Evolutionary conservation across 257 asterid species (phyloP).

Genomic region (Jasminum sambac): DNA sequence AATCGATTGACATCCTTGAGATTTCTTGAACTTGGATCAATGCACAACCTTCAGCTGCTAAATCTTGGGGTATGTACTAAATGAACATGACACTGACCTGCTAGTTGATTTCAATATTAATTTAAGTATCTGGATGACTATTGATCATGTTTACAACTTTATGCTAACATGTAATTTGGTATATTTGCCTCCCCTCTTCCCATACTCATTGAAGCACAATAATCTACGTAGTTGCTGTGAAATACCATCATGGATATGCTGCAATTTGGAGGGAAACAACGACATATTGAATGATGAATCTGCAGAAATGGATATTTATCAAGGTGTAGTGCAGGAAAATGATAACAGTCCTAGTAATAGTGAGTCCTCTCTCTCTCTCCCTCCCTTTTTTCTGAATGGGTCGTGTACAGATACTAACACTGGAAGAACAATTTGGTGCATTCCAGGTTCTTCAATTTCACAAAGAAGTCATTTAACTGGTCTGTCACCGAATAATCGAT

Average conservation of each 20-base stretch:
- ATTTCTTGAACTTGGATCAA: slow-evolving; percentile 63
- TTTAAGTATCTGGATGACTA: not conserved
- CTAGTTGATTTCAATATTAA: not conserved
- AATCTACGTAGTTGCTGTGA: slow-evolving; percentile 51
- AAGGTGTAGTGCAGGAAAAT: slow-evolving; percentile 49
- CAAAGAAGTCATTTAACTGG: slow-evolving; percentile 45
- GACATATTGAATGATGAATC: slow-evolving; percentile 61
- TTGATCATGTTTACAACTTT: not conserved
- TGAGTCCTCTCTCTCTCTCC: slow-evolving; percentile 20
- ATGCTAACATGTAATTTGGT: slow-evolving; percentile 14
- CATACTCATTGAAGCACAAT: slow-evolving; percentile 54
- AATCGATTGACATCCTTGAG: slow-evolving; percentile 76
- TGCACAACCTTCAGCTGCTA: slow-evolving; percentile 67
- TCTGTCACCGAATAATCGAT: slow-evolving; percentile 51
- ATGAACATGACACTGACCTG: slow-evolving; percentile 5
- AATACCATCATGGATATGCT: slow-evolving; percentile 85
- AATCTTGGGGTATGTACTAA: slow-evolving; percentile 68
- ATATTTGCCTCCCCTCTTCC: not conserved
- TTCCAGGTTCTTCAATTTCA: slow-evolving; percentile 52
- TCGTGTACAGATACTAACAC: slow-evolving; percentile 1
- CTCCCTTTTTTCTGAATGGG: slow-evolving; percentile 10
- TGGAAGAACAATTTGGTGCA: slow-evolving; percentile 21
- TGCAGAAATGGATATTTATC: slow-evolving; percentile 90
- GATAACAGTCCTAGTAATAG: slow-evolving; percentile 34
- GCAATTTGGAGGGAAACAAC: slow-evolving; percentile 74